A percentile compares a stretch with the other conserved stretches of the same genome.
phyloP scores from a whole-genome alignment of 305 asterid species.

The Solanum hybrid region DNA sequence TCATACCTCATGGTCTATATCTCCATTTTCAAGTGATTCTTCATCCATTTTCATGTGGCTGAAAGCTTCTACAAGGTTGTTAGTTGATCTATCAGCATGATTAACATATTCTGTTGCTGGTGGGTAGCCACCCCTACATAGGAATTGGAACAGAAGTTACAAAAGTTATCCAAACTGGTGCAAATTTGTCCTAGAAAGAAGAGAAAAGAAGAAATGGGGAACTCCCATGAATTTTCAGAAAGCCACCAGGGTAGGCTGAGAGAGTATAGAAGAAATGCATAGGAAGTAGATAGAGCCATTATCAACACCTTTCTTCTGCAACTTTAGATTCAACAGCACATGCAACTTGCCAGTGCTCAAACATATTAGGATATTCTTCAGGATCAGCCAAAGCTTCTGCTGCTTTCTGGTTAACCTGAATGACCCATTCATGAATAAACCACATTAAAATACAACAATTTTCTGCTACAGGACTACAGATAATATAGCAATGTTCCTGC shows the following conservation, averaged over 20 bases:
- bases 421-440: background rate
- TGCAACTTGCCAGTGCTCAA: constrained; percentile 97
- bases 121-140: constrained; percentile 58
- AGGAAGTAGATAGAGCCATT: constrained; percentile 6
- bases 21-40: constrained; percentile 81
- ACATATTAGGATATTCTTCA: constrained; percentile 88
- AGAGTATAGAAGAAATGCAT: background rate
- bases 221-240: background rate
- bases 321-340: constrained; percentile 71
- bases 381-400: constrained; percentile 99
- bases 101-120: constrained; percentile 66
- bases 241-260: background rate
- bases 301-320: constrained; percentile 58
- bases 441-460: background rate
- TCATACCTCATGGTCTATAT: constrained; percentile 66
- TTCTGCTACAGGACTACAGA: background rate
- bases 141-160: constrained; percentile 13
- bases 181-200: background rate
- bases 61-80: constrained; percentile 75
- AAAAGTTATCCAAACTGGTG: background rate
- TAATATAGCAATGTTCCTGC: background rate
- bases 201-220: background rate
- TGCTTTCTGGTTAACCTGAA: constrained; percentile 88
- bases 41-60: constrained; percentile 67
- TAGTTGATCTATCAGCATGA: constrained; percentile 59